Conservation (phyloP, 345 rosid genomes). For the Stellera chamaejasme region DNA sequence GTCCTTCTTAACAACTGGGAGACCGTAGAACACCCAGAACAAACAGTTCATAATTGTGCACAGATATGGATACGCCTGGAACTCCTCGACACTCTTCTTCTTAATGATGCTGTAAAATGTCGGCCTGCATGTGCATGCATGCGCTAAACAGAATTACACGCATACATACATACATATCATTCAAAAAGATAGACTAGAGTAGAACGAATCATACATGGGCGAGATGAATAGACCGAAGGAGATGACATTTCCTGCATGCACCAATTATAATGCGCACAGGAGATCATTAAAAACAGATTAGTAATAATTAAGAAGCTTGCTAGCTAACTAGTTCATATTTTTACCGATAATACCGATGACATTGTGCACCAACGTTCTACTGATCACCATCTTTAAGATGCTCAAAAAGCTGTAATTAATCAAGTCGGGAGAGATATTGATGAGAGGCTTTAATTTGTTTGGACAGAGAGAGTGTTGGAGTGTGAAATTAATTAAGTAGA, state of each 20-base stretch:
- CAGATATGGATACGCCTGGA: constrained; percentile 37
- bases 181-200: not conserved
- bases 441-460: too few relatives aligned
- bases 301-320: not conserved
- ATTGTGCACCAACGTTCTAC: not conserved
- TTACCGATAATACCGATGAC: constrained; percentile 11
- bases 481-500: too few relatives aligned
- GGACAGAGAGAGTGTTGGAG: too few relatives aligned
- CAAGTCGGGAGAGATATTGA: too few relatives aligned
- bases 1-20: constrained; percentile 39
- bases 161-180: not conserved
- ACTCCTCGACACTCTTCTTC: constrained; percentile 36
- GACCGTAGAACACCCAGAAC: constrained; percentile 46
- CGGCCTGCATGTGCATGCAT: constrained; percentile 1
- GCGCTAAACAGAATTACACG: not conserved
- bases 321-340: not conserved
- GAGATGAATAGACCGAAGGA: constrained; percentile 17
- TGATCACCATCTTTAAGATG: not conserved
- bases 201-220: constrained; percentile 2
- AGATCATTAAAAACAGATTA: not conserved
- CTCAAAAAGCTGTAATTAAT: too few relatives aligned
- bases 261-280: not conserved
- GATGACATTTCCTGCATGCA: constrained; percentile 10
- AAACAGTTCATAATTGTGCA: constrained; percentile 35
- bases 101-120: constrained; percentile 6